Conservation (phyloP, 1,284 basidiomycete genomes). For the Trametes versicolor region DNA sequence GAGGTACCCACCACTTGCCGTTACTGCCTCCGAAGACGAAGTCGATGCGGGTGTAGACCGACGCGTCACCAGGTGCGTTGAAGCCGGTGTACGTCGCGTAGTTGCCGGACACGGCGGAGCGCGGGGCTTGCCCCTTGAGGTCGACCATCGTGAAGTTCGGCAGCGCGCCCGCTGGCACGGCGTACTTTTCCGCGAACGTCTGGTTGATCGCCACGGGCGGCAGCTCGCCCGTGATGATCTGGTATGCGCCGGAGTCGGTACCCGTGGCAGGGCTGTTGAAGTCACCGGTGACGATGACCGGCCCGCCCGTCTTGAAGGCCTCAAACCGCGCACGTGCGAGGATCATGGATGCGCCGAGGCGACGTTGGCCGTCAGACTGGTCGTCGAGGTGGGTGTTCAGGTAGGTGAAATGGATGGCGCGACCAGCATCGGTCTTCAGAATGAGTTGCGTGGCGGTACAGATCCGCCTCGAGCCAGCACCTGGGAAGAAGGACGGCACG, state of each 20-base stretch:
- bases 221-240: constrained; percentile 55
- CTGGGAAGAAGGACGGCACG: constrained; percentile 59
- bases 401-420: constrained; percentile 48
- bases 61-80: constrained; percentile 49
- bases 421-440: constrained; percentile 28
- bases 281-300: constrained; percentile 62
- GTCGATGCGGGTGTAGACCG: constrained; percentile 57
- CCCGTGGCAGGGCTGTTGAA: constrained; percentile 62
- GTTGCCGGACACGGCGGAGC: constrained; percentile 54
- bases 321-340: constrained; percentile 60
- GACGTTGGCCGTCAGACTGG: constrained; percentile 61
- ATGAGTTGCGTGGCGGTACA: constrained; percentile 58
- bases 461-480: constrained; percentile 61
- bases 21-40: constrained; percentile 63
- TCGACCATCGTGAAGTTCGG: constrained; percentile 57
- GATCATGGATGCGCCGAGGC: constrained; percentile 60
- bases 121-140: constrained; percentile 53
- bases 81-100: constrained; percentile 68
- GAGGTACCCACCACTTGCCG: constrained; percentile 54
- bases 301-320: constrained; percentile 48
- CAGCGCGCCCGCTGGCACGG: constrained; percentile 45
- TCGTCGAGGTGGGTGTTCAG: constrained; percentile 67
- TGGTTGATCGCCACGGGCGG: constrained; percentile 53
- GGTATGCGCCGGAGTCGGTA: constrained; percentile 59
- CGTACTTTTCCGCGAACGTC: constrained; percentile 55